Conservation (phyloP, 176 grass and related monocot genomes). For the Thalia dealbata region DNA sequence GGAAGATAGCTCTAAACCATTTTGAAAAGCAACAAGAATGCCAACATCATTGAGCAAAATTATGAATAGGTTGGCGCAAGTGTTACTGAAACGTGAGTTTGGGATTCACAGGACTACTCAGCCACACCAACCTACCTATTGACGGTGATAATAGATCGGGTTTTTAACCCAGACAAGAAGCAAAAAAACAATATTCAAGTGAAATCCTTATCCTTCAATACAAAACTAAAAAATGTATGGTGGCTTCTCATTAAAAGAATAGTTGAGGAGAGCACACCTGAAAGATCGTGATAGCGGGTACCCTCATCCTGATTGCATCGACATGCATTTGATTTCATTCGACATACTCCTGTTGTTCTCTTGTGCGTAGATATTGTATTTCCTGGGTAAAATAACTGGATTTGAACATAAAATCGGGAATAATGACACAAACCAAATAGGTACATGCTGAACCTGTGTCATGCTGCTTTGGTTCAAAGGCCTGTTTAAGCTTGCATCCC, state of each 20-base stretch:
- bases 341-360: constrained; percentile 42
- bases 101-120: no score
- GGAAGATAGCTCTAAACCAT: no score
- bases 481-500: constrained; percentile 75
- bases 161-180: no score
- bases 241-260: neutral
- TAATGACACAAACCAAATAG: neutral
- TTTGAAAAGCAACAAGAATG: no score
- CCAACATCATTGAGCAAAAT: no score
- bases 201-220: no score
- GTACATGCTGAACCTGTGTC: neutral
- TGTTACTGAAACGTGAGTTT: no score
- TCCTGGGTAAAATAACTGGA: constrained; percentile 12
- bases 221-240: neutral
- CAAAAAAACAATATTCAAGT: no score
- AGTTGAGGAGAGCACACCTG: constrained; percentile 39
- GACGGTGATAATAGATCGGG: no score
- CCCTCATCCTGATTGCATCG: constrained; percentile 38
- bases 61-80: no score
- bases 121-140: no score
- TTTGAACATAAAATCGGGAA: neutral
- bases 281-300: constrained; percentile 48
- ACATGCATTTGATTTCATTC: constrained; percentile 48
- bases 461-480: constrained; percentile 47
- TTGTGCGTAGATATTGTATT: constrained; percentile 38